These are phyloP conservation scores for Elymus sibiricus DNA, from an alignment of 176 grass and related monocot genomes.

Conservation along the genomic window DNA sequence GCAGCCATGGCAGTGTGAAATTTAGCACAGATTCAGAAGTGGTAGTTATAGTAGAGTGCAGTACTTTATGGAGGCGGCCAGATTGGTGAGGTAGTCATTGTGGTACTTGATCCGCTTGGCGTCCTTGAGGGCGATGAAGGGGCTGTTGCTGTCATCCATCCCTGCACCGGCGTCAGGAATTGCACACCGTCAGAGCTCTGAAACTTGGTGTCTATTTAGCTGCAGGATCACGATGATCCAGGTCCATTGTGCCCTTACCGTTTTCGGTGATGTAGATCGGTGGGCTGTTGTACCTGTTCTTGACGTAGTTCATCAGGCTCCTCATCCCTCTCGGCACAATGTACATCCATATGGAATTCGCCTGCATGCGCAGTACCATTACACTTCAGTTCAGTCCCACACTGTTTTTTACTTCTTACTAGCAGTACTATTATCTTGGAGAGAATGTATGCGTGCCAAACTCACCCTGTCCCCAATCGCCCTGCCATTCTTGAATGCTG, in stretches of 20 bases:
- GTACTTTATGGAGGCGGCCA: slow-evolving; percentile 76
- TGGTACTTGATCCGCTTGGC: slow-evolving; percentile 89
- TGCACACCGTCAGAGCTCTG: background rate
- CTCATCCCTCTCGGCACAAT: slow-evolving; percentile 84
- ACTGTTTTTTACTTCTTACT: background rate
- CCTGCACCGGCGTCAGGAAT: slow-evolving; percentile 34
- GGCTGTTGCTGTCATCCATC: slow-evolving; percentile 76
- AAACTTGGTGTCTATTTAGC: background rate
- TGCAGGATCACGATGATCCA: background rate
- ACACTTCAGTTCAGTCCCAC: background rate
- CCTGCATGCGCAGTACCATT: slow-evolving; percentile 44
- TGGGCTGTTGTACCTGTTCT: slow-evolving; percentile 73
- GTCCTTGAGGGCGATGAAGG: slow-evolving; percentile 63
- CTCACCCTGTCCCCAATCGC: slow-evolving; percentile 69
- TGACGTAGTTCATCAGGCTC: slow-evolving; percentile 93
- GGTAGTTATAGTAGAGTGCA: background rate
- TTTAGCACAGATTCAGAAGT: background rate
- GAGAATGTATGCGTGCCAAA: background rate
- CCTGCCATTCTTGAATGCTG: slow-evolving; percentile 65
- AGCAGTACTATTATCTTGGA: background rate
- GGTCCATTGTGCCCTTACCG: slow-evolving; percentile 23
- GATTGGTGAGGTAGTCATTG: slow-evolving; percentile 69
- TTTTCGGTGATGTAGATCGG: slow-evolving; percentile 90
- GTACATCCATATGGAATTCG: slow-evolving; percentile 83
- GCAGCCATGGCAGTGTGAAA: background rate